A percentile compares a stretch with the other conserved stretches of the same genome.
Conservation (phyloP, 257 asterid species). For the Rhazya stricta region DNA sequence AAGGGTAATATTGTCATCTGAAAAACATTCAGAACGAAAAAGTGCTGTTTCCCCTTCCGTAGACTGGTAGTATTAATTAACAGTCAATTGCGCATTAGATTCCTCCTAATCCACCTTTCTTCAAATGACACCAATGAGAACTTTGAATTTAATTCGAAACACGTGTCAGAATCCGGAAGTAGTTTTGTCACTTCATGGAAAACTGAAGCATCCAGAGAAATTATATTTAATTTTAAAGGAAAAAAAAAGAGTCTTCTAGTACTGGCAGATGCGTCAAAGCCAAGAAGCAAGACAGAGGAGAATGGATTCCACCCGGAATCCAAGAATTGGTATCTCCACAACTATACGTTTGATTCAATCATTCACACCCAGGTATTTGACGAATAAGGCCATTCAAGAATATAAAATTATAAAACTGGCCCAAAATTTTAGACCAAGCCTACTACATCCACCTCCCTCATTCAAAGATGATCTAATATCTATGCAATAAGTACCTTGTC, state of each 20-base stretch:
- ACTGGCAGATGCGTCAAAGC: not conserved
- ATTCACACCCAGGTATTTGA: not conserved
- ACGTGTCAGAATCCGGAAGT: not conserved
- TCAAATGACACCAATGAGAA: not conserved
- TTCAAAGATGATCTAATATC: not conserved
- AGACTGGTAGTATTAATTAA: not conserved
- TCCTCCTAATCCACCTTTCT: slow-evolving; percentile 18
- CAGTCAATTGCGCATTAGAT: slow-evolving; percentile 22
- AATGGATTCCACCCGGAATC: slow-evolving; percentile 14
- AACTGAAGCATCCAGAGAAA: not conserved
- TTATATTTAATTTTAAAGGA: too few relatives aligned
- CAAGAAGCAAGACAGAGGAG: not conserved
- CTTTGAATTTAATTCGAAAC: not conserved
- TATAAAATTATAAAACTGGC: not conserved
- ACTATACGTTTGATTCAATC: not conserved
- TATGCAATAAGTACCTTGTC: not conserved
- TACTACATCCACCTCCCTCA: not conserved
- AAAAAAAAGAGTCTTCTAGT: not conserved
- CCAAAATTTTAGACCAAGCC: not conserved
- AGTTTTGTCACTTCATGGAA: not conserved
- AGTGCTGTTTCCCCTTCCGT: not conserved
- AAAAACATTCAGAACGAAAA: too few relatives aligned
- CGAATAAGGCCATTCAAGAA: not conserved
- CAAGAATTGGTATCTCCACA: slow-evolving; percentile 23
- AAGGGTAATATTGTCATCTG: not conserved